Base-by-base conservation (phyloP, 805 yeast species). In the Myxozyma monticola region DNA sequence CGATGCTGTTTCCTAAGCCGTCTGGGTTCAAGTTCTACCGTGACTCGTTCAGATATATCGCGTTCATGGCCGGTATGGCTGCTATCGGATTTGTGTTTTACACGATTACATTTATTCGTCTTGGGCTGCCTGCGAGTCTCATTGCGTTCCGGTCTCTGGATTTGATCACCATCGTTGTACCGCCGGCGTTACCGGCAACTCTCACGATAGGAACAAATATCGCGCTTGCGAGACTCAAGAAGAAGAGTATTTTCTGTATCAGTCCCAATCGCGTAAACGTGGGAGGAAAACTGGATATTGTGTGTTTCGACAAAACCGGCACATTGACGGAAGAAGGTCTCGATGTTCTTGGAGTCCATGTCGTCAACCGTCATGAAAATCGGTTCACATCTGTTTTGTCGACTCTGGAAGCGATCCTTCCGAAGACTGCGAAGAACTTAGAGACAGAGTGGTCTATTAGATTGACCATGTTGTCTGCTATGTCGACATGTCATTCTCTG, bases 131-230 rank as follows among this genome's bases (percentile, higher is more conserved):
- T 3, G 77, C 77, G 54, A 74, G 74, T 40, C 69, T 84, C 31
- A 91, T 93, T 73, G 75, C 90, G 4, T 71, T 93, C 48, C 78
- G 99, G 60, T 98, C 98, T 0, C 72, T 93, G 48, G 99, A 93
- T 70, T 79, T 93, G 45, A 84, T 93, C 47, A 93, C 99, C 0
- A 89, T 93, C 65, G 99, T 93, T 5, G 96, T 93, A 1, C 99
- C 99, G 1, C 99, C 99, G 0, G 99, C 99, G 0, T 75, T 93
- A 38, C 99, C 99, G 0, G 99, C 99, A 0, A 93, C 99, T 0
- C 72, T 93, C 54, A 89, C 99, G 0, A 91, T 93, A 52, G 99
- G 99, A 17, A 90, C 97, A 0, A 88, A 91, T 58, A 90, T 93
- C 72, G 96, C 99, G 0, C 69, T 93, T 22, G 74, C 81, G 26